Evolutionary conservation across 805 yeast genomes (phyloP), one percentile per base, ranked within the genome.

Genomic region (Ogataea henricii): DNA sequence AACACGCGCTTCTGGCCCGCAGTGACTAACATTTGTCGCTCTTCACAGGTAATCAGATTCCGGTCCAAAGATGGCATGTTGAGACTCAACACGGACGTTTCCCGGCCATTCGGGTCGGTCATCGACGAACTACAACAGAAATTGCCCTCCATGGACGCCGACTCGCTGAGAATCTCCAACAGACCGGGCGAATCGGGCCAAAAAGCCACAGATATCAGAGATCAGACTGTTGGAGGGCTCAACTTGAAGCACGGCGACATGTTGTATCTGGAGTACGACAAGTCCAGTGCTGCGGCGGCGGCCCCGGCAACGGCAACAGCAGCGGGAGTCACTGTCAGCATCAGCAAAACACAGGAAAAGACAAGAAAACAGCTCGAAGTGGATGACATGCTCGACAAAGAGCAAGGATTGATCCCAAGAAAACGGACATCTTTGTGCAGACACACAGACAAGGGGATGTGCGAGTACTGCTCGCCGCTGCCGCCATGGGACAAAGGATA

Each of bases 361-460:
- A 22, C 52, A 3, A 29, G 34, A 10, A 66, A 67, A 32, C 94
- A 88, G 63, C 69, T 83, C 27, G 69, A 78, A 0, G 76, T 91
- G 1, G 99, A 94, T 66, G 78, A 78, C 42, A 64, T 62, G 9
- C 72, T 91, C 27, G 91, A 85, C 43, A 73, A 71, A 23, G 76
- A 79, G 46, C 77, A 79, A 37, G 99, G 99, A 0, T 70, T 86
- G 46, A 89, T 94, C 47, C 67, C 75, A 23, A 76, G 99, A 27
- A 67, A 72, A 30, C 76, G 72, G 53, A 79, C 89, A 1, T 58
- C 65, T 2, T 70, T 90, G 52, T 92, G 99, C 67, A 79, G 84
- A 50, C 99, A 94, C 64, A 87, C 92, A 2, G 92, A 84, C 32
- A 85, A 85, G 58, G 99, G 98, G 1, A 94, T 94, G 98, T 94